Evolutionary conservation across 2,329 filamentous ascomycete genomes (phyloP).

Genomic region (Aspergillus ochraceoroseus): DNA sequence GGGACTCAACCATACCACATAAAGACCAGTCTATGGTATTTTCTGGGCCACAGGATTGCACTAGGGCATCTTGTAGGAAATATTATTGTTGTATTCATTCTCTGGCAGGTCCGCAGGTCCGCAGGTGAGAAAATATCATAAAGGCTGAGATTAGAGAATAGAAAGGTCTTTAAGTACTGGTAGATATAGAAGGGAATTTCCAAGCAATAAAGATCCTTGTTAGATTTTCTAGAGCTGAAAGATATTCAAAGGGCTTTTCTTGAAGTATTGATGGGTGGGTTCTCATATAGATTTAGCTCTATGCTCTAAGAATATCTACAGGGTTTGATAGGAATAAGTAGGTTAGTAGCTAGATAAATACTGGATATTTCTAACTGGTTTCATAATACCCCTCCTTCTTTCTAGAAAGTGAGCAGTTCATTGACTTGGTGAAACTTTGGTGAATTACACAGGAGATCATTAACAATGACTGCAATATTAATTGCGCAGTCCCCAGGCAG

Average conservation of each 20-base stretch:
- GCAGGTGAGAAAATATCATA: conserved; percentile 55
- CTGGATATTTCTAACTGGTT: no score
- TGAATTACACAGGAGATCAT: no score
- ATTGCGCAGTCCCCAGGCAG: background rate
- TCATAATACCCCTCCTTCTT: no score
- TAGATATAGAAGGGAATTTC: conserved; percentile 50
- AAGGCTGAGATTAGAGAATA: conserved; percentile 48
- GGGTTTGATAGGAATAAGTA: no score
- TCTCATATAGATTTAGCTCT: no score
- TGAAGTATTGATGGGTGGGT: no score
- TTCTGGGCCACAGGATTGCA: conserved; percentile 63
- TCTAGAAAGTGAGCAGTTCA: no score
- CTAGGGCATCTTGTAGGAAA: conserved; percentile 60
- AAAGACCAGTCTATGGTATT: conserved; percentile 57
- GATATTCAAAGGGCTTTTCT: no score
- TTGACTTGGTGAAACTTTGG: no score
- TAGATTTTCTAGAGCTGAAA: conserved; percentile 61
- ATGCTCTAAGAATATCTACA: no score
- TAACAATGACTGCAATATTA: no score
- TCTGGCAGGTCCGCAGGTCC: conserved; percentile 50
- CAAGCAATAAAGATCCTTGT: conserved; percentile 57
- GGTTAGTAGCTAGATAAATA: no score
- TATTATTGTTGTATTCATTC: conserved; percentile 48
- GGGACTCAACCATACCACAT: conserved; percentile 65
- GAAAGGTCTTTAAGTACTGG: conserved; percentile 26